phyloP scores from a whole-genome alignment of 192 early-diverging fungal species.

The Linnemannia schmuckeri region DNA sequence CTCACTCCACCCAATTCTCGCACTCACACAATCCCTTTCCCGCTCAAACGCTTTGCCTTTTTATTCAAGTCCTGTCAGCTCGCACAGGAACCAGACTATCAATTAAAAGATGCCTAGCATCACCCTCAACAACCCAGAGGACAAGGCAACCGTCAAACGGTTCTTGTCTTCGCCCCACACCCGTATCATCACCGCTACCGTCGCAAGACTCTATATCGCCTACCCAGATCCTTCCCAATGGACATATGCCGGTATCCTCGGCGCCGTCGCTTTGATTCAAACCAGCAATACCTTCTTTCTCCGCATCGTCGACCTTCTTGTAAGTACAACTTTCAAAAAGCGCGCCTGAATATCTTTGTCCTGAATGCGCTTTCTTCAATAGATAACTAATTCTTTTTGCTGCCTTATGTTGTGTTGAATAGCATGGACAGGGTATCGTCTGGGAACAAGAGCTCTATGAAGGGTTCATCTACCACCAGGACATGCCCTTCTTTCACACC shows the following conservation, averaged over 20 bases:
- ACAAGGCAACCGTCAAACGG: slow-evolving; percentile 71
- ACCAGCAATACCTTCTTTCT: slow-evolving; percentile 75
- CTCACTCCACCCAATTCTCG: background rate
- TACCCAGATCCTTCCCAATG: slow-evolving; percentile 73
- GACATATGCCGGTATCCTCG: slow-evolving; percentile 76
- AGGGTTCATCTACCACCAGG: slow-evolving; percentile 74
- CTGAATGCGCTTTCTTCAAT: background rate
- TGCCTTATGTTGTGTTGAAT: background rate
- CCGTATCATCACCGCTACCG: slow-evolving; percentile 83
- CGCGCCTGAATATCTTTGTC: background rate
- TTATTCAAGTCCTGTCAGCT: background rate
- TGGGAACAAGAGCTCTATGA: slow-evolving; percentile 88
- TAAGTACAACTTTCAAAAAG: slow-evolving; percentile 14
- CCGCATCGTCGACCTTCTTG: slow-evolving; percentile 77
- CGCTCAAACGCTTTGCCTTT: background rate
- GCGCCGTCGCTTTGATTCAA: slow-evolving; percentile 70
- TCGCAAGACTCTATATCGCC: slow-evolving; percentile 81
- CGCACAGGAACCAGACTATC: background rate
- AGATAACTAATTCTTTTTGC: background rate
- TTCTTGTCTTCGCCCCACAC: slow-evolving; percentile 53
- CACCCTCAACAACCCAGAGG: slow-evolving; percentile 69
- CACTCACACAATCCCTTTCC: background rate
- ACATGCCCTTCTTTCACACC: slow-evolving; percentile 76
- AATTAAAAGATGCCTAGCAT: slow-evolving; percentile 67
- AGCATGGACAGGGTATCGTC: slow-evolving; percentile 66